Evolutionary conservation across 352 stramenopile species (phyloP).

Genomic region (Pythium coloratum): DNA sequence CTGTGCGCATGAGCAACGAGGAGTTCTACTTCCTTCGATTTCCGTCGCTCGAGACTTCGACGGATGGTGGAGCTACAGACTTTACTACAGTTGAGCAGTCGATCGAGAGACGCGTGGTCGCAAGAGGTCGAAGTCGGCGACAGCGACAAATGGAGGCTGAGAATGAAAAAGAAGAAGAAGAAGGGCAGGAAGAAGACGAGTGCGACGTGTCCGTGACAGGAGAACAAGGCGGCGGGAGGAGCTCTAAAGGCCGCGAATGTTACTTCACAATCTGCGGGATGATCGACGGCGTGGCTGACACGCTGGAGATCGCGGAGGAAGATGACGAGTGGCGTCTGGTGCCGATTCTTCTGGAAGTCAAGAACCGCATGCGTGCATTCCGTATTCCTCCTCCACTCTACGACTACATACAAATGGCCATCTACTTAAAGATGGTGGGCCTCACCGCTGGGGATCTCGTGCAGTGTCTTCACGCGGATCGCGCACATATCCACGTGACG

Average conservation of each 20-base stretch:
- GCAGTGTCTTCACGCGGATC: conserved; percentile 57
- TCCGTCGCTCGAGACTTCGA: conserved; percentile 26
- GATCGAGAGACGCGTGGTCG: conserved; percentile 22
- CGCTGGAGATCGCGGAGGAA: conserved; percentile 41
- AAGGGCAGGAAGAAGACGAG: neutral
- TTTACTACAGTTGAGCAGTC: conserved; percentile 33
- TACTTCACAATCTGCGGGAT: conserved; percentile 81
- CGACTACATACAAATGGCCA: conserved; percentile 74
- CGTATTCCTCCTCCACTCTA: conserved; percentile 58
- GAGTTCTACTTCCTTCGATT: conserved; percentile 70
- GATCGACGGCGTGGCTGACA: conserved; percentile 74
- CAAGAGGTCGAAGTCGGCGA: neutral
- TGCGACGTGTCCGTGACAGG: neutral
- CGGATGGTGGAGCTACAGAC: conserved; percentile 9
- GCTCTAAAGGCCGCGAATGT: neutral
- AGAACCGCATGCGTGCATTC: conserved; percentile 72
- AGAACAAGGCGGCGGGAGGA: neutral
- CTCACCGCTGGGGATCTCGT: conserved; percentile 65
- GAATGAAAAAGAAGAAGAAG: neutral
- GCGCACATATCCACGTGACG: conserved; percentile 53
- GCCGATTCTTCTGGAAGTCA: conserved; percentile 72
- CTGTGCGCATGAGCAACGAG: conserved; percentile 67
- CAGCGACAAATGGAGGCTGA: neutral
- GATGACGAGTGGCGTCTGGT: conserved; percentile 65
- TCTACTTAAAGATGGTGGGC: conserved; percentile 84